phyloP scores from a whole-genome alignment of 1,284 basidiomycete genomes.

The Ustilago tritici region DNA sequence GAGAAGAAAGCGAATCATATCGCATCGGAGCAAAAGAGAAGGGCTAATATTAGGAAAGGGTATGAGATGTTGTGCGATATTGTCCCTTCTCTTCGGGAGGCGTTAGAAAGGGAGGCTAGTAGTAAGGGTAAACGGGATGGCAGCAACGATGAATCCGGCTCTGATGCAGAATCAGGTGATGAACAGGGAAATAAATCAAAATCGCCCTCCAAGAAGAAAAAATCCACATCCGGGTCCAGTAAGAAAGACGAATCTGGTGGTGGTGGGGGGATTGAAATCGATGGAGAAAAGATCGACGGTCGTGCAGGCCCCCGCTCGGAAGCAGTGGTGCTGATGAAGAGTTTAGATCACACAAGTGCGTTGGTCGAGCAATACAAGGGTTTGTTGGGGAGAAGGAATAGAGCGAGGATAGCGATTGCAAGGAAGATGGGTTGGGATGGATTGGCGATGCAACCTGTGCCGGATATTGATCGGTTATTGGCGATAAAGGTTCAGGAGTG shows the following conservation, averaged over 20 bases:
- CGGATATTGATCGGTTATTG: conserved; percentile 30
- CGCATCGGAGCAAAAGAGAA: conserved; percentile 88
- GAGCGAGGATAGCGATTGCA: conserved; percentile 42
- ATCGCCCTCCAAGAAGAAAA: conserved; percentile 24
- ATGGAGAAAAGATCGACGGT: conserved; percentile 57
- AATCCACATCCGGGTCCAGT: background rate
- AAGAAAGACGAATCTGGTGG: conserved; percentile 21
- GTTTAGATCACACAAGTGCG: conserved; percentile 41
- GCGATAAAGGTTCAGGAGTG: conserved; percentile 41
- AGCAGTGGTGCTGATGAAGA: conserved; percentile 57
- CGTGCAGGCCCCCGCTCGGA: conserved; percentile 54
- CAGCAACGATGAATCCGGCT: conserved; percentile 14
- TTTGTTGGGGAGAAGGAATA: conserved; percentile 43
- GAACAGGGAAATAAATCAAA: conserved; percentile 15
- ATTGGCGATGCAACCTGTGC: conserved; percentile 25
- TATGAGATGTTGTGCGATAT: conserved; percentile 84
- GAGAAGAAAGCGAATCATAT: conserved; percentile 94
- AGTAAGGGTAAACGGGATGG: conserved; percentile 17
- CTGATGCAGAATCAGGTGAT: conserved; percentile 19
- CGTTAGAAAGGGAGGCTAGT: conserved; percentile 49
- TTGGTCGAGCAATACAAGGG: conserved; percentile 40
- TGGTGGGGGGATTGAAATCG: conserved; percentile 40
- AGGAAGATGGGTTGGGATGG: conserved; percentile 26
- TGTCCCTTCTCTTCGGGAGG: conserved; percentile 78
- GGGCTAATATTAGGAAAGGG: conserved; percentile 87